Conservation (phyloP, 257 asterid genomes). For the Solanum appendiculatum region DNA sequence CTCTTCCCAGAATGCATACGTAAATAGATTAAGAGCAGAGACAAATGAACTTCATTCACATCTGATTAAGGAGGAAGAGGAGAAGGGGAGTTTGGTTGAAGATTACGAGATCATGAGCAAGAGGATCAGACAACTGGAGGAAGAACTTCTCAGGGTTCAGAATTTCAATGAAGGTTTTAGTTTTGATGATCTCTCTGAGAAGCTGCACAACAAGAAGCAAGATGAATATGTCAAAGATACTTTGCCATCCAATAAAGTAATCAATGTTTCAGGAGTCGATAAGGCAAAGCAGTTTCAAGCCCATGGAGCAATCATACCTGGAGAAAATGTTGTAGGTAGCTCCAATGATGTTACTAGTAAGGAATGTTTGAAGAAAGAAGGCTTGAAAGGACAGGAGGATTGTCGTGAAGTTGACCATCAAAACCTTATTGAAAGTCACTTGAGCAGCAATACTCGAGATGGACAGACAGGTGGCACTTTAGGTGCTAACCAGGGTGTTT, state of each 20-base stretch:
- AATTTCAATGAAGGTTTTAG: conserved; percentile 11
- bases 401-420: background rate
- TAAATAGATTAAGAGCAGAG: conserved; percentile 27
- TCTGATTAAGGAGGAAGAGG: conserved; percentile 13
- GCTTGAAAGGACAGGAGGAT: background rate
- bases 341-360: background rate
- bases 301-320: background rate
- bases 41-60: conserved; percentile 20
- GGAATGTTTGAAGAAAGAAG: background rate
- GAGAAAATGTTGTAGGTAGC: background rate
- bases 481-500: background rate
- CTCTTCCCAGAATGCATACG: conserved; percentile 27
- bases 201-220: conserved; percentile 14
- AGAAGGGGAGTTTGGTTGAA: conserved; percentile 16
- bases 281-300: background rate
- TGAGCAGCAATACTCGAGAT: background rate
- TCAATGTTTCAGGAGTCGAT: background rate
- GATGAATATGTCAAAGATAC: conserved; percentile 13
- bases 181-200: conserved; percentile 10
- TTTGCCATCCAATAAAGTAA: background rate
- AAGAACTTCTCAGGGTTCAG: conserved; percentile 22
- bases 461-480: background rate
- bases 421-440: background rate
- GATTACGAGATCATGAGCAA: conserved; percentile 16
- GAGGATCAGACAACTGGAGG: conserved; percentile 28